Base-by-base conservation (phyloP, 768 basidiomycete genomes). In the Hygrocybe coccinea region DNA sequence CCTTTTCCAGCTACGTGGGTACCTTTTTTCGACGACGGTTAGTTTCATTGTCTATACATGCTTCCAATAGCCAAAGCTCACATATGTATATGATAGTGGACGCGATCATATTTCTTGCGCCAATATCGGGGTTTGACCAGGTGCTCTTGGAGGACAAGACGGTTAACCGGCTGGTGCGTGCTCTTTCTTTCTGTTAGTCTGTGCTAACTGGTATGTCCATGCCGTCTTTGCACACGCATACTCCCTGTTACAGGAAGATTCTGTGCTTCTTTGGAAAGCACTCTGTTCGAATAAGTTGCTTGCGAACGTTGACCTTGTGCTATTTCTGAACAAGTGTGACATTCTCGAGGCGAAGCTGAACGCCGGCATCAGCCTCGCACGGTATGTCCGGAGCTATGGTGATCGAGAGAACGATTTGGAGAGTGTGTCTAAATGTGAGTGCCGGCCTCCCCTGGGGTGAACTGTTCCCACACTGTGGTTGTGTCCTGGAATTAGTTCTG, bases 251-350 rank as follows among this genome's bases (percentile, higher is more conserved):
- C 64, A 86, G 85, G 87, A 90, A 70, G 91, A 93, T 65, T 88
- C 86, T 2, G 87, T 92, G n/a, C 74, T 91, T n/a, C 76, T 93
- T 0, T 93, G 90, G 90, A 91, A 89, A 69, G 81, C 86, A 3
- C 80, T 92, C 14, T 92, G 91, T 69, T 83, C 84, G 11, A 91
- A 89, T 72, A 90, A 84, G 69, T 79, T 92, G 8, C 78, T 93
- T 0, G 85, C 84, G 5, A 82, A 80, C 54, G 91, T 91, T 48
- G 88, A 91, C 62, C 75, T 92, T 34, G 84, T 92, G 50, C 76
- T 92, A 24, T 93, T 92, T 76, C 77, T 93, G 51, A 92, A 92
- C 75, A 93, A 93, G 64, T 91, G 90, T 62, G 89, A 92, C 67
- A 86, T 91, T 54, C 73, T 92, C 38, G 84, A 86, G 44, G 65